These are phyloP conservation scores for Dactylellina drechsleri DNA, from an alignment of 2,329 filamentous ascomycete genomes.

Conservation along the genomic window DNA sequence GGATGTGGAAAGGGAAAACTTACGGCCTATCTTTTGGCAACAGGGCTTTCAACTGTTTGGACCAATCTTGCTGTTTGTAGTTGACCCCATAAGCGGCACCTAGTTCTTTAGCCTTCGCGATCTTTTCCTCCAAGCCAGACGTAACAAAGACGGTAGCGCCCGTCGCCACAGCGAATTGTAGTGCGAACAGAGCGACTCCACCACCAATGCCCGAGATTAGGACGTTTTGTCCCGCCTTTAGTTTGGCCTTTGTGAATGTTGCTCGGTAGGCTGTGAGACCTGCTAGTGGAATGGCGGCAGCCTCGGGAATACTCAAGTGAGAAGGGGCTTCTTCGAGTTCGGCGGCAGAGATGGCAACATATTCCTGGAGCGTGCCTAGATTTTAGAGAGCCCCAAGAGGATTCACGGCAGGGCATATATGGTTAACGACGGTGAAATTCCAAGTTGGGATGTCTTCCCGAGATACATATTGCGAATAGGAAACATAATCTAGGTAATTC, in stretches of 20 bases:
- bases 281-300: constrained; percentile 83
- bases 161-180: constrained; percentile 80
- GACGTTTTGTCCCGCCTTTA: constrained; percentile 74
- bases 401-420: constrained; percentile 34
- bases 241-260: constrained; percentile 79
- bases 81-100: constrained; percentile 84
- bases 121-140: constrained; percentile 77
- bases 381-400: constrained; percentile 16
- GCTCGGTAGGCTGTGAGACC: constrained; percentile 91
- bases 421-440: constrained; percentile 41
- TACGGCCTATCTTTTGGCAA: constrained; percentile 73
- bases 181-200: constrained; percentile 83
- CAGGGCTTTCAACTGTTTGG: constrained; percentile 73
- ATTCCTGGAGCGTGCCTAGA: constrained; percentile 79
- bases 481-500: constrained; percentile 9
- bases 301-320: constrained; percentile 78
- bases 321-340: constrained; percentile 81
- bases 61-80: constrained; percentile 83
- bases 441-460: constrained; percentile 50
- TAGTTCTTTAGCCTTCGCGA: constrained; percentile 74
- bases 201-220: constrained; percentile 92
- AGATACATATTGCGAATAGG: constrained; percentile 26
- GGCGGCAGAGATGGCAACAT: constrained; percentile 72
- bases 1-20: constrained; percentile 14
- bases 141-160: constrained; percentile 85